Percentiles rank a stretch among this genome's conserved stretches.
Evolutionary conservation across 306 rosid genomes (phyloP).

Genomic region (Cicer cuneatum): DNA sequence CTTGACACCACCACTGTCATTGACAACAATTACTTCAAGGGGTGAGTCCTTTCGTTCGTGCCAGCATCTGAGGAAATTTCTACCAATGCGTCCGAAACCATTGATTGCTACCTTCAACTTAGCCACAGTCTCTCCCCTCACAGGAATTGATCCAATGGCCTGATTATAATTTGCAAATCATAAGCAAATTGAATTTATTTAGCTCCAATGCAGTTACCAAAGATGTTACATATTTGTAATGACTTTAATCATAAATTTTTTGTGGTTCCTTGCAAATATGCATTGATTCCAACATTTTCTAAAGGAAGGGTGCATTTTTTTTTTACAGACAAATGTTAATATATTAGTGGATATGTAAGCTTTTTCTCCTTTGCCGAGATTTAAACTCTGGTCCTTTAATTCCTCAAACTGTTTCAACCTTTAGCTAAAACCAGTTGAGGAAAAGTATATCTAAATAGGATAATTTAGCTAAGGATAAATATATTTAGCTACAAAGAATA

Average conservation of each 20-base stretch:
- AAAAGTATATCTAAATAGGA: background rate
- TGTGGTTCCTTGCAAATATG: constrained; percentile 16
- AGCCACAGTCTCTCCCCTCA: constrained; percentile 84
- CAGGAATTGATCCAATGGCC: constrained; percentile 65
- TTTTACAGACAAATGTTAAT: too few species aligned
- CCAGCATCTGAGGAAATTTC: constrained; percentile 99
- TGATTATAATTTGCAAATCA: constrained; percentile 42
- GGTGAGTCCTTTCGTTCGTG: constrained; percentile 93
- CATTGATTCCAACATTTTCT: constrained; percentile 19
- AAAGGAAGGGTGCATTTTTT: background rate
- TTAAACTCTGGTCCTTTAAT: too few species aligned
- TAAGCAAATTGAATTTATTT: constrained; percentile 20
- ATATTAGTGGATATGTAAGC: too few species aligned
- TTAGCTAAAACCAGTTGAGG: too few species aligned
- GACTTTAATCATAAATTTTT: background rate
- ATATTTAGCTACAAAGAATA: background rate
- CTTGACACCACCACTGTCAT: constrained; percentile 99
- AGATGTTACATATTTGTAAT: background rate
- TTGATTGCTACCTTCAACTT: constrained; percentile 97
- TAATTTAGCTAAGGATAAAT: background rate
- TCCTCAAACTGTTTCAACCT: too few species aligned
- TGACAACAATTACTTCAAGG: constrained; percentile 88
- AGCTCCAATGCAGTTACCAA: constrained; percentile 2
- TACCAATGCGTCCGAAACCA: constrained; percentile 96
- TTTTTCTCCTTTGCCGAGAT: too few species aligned